phyloP scores from a whole-genome alignment of 176 grass and related monocot genomes.

The Ananas comosus region DNA sequence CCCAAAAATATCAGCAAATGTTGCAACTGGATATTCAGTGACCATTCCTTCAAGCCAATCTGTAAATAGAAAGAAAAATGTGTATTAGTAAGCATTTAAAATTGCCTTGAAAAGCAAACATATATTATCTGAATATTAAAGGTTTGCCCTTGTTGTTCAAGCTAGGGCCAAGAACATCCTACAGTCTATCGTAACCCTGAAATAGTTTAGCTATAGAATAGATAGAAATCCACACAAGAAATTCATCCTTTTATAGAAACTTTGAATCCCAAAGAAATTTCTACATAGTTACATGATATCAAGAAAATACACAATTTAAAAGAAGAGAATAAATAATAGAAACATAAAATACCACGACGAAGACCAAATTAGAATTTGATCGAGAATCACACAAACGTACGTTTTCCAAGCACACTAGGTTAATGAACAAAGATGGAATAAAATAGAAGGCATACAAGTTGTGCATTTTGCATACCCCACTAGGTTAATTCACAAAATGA shows the following conservation, averaged over 20 bases:
- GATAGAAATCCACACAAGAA: neutral
- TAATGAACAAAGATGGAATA: too few species aligned
- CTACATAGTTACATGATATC: neutral
- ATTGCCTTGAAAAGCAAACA: neutral
- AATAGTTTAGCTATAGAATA: neutral
- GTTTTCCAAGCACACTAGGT: neutral
- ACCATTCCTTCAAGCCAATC: conserved; percentile 82
- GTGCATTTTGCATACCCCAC: neutral
- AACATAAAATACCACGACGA: too few species aligned
- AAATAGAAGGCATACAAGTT: too few species aligned
- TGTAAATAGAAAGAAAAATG: conserved; percentile 22
- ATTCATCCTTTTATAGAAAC: neutral
- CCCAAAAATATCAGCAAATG: conserved; percentile 87
- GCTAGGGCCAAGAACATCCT: neutral
- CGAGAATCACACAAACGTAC: neutral
- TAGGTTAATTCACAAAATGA: too few species aligned
- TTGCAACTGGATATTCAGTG: conserved; percentile 86
- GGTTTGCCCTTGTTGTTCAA: neutral
- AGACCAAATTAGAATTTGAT: too few species aligned
- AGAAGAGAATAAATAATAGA: too few species aligned
- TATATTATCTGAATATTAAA: neutral
- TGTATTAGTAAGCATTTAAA: neutral
- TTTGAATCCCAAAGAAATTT: neutral
- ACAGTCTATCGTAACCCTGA: neutral
- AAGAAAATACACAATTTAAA: neutral